Evolutionary conservation across 2,329 filamentous ascomycete genomes (phyloP).

Genomic region (Nakataea oryzae): DNA sequence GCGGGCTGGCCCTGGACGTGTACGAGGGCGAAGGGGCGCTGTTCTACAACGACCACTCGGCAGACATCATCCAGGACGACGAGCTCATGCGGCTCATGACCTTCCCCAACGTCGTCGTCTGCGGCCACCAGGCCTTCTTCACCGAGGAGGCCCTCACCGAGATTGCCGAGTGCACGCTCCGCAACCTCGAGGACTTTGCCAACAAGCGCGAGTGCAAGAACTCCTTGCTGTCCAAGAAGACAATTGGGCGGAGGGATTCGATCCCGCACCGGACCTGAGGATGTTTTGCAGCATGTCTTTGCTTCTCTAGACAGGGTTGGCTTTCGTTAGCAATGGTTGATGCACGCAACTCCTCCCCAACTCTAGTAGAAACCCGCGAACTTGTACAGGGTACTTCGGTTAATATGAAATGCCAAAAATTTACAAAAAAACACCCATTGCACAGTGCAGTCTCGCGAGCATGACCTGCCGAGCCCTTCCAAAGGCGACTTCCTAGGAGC

Average conservation of each 20-base stretch:
- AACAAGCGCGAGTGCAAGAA: constrained; percentile 22
- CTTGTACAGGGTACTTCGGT: too few relatives aligned
- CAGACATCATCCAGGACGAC: constrained; percentile 56
- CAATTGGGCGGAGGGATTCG: constrained; percentile 15
- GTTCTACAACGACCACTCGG: constrained; percentile 57
- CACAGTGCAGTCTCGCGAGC: too few relatives aligned
- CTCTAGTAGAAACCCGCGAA: too few relatives aligned
- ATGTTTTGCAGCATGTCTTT: not conserved
- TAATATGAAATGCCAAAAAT: too few relatives aligned
- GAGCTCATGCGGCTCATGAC: constrained; percentile 55
- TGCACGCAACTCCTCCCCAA: not conserved
- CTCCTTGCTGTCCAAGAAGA: constrained; percentile 19
- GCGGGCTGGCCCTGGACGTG: constrained; percentile 55
- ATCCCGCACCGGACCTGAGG: constrained; percentile 21
- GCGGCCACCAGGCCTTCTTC: constrained; percentile 61
- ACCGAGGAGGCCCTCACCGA: constrained; percentile 54
- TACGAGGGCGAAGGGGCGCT: constrained; percentile 55
- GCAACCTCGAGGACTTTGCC: constrained; percentile 40
- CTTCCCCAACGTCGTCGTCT: constrained; percentile 57
- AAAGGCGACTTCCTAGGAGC: too few relatives aligned
- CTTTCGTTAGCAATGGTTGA: not conserved
- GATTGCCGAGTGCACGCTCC: constrained; percentile 49
- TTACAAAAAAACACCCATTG: too few relatives aligned
- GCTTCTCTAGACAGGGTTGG: not conserved
- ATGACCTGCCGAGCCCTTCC: too few relatives aligned